These are phyloP conservation scores for Zoysia matrella DNA, from an alignment of 202 grass and related monocot species.

Conservation along the genomic window DNA sequence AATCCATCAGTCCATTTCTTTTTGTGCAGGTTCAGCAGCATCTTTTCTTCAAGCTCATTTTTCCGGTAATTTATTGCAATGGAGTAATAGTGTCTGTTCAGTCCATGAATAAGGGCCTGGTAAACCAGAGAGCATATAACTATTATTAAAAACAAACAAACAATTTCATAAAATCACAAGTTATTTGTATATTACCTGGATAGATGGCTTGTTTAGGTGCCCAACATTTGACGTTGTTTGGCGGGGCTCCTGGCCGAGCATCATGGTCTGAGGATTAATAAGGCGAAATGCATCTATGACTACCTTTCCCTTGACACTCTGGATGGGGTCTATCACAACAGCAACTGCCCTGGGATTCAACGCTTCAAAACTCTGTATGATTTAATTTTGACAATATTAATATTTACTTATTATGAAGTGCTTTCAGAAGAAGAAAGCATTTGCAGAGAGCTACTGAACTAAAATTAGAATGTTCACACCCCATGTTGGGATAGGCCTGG, in stretches of 20 bases:
- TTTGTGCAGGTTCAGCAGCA: too few species aligned
- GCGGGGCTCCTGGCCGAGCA: constrained; percentile 86
- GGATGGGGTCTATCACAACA: constrained; percentile 92
- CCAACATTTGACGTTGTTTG: constrained; percentile 94
- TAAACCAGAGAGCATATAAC: constrained; percentile 30
- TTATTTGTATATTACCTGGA: constrained; percentile 57
- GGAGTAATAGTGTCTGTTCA: constrained; percentile 91
- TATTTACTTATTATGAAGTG: not conserved
- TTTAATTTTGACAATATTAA: constrained; percentile 28
- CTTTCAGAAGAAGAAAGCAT: not conserved
- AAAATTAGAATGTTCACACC: not conserved
- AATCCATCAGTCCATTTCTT: too few species aligned
- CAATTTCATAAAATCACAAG: not conserved
- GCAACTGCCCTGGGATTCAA: constrained; percentile 93
- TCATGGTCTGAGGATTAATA: constrained; percentile 87
- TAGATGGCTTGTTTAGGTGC: constrained; percentile 89
- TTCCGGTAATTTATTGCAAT: constrained; percentile 98
- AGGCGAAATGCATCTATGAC: constrained; percentile 95
- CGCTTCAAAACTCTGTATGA: constrained; percentile 90
- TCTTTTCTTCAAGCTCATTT: too few species aligned
- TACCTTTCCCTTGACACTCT: constrained; percentile 98
- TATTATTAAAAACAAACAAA: constrained; percentile 12
- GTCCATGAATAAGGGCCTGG: constrained; percentile 83
- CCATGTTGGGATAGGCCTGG: not conserved
- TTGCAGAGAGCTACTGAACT: not conserved